Conservation (phyloP, 2,329 filamentous ascomycete genomes). For the Triangularia verruculosa region DNA sequence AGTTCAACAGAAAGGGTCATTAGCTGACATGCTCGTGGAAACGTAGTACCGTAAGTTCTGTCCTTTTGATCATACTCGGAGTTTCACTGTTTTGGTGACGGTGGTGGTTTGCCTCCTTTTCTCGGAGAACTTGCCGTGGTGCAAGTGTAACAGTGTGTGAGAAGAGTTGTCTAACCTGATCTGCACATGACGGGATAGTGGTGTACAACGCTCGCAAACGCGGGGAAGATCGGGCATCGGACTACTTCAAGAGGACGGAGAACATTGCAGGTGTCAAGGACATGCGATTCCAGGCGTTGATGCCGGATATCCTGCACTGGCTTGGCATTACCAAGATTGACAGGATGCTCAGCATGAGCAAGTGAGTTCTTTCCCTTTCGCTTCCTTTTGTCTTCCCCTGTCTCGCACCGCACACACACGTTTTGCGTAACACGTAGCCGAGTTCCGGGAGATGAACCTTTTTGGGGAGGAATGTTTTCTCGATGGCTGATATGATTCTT, state of each 20-base stretch:
- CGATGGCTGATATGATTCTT: conserved; percentile 17
- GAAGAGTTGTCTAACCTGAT: conserved; percentile 25
- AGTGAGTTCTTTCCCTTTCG: conserved; percentile 52
- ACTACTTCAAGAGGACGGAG: conserved; percentile 97
- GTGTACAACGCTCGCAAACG: conserved; percentile 80
- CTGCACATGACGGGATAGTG: conserved; percentile 37
- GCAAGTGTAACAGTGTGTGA: neutral
- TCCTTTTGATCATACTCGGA: neutral
- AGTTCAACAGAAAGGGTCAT: conserved; percentile 1
- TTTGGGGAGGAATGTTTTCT: neutral
- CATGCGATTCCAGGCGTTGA: conserved; percentile 97
- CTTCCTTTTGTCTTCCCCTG: neutral
- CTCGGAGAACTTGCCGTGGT: conserved; percentile 8
- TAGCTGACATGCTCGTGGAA: conserved; percentile 33
- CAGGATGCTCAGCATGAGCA: conserved; percentile 97
- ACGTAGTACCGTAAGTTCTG: conserved; percentile 46
- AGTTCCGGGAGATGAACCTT: conserved; percentile 5
- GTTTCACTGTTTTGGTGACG: neutral
- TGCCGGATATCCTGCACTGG: conserved; percentile 98
- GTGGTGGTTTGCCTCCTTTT: neutral
- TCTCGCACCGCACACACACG: neutral
- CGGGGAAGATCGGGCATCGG: conserved; percentile 74
- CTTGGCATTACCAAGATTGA: conserved; percentile 98
- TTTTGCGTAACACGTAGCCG: neutral
- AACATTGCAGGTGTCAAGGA: conserved; percentile 96